These are phyloP conservation scores for Pyrenophora teres DNA, from an alignment of 2,329 filamentous ascomycete genomes.

Conservation along the genomic window DNA sequence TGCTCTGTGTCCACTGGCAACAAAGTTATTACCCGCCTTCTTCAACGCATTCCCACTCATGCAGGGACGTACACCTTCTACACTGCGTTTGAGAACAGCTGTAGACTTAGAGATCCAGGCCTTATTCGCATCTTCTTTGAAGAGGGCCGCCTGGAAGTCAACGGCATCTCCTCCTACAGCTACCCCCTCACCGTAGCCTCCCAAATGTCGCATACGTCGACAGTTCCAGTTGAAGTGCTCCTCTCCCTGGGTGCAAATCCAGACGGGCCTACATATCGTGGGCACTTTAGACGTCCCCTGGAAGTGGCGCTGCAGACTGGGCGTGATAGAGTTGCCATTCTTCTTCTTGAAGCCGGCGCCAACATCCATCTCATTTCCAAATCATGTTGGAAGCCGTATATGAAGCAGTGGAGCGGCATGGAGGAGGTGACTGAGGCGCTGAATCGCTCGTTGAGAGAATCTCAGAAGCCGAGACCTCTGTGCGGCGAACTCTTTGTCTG, in stretches of 20 bases:
- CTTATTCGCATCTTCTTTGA: not conserved
- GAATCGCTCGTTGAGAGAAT: too few relatives aligned
- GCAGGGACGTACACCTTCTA: not conserved
- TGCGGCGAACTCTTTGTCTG: too few relatives aligned
- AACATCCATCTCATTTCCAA: not conserved
- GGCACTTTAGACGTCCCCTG: not conserved
- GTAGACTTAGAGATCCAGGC: not conserved
- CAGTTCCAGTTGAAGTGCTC: not conserved
- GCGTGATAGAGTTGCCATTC: not conserved
- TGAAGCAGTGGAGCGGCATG: too few relatives aligned
- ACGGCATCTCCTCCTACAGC: not conserved
- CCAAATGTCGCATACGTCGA: too few relatives aligned
- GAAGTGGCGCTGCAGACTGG: not conserved
- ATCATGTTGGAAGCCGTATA: too few relatives aligned
- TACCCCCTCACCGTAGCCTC: not conserved
- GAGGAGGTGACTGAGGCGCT: too few relatives aligned
- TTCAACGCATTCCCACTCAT: not conserved
- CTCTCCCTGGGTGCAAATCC: not conserved
- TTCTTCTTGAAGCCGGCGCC: not conserved
- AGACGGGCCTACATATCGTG: not conserved
- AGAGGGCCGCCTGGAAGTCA: not conserved
- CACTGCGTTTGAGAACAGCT: not conserved
- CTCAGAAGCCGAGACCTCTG: too few relatives aligned
- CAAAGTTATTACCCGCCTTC: fast-evolving
- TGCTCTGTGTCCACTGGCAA: not conserved